Conservation (phyloP, 139 green algal genomes). For the Picochlorum sp. region DNA sequence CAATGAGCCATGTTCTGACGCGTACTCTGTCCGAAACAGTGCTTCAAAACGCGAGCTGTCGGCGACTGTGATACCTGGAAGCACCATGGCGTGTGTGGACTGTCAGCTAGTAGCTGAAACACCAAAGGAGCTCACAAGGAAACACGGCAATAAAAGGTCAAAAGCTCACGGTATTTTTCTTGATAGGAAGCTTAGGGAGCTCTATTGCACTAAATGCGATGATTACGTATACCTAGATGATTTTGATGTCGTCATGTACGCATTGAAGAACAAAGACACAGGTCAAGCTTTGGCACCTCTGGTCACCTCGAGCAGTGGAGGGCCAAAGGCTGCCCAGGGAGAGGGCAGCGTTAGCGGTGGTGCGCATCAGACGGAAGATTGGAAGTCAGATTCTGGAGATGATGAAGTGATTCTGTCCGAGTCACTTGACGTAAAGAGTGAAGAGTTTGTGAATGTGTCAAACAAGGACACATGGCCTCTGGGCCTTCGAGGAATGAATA, state of each 20-base stretch:
- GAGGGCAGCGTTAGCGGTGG: not conserved
- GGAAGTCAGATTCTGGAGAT: not conserved
- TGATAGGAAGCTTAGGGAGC: conserved; percentile 26
- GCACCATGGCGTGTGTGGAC: not conserved
- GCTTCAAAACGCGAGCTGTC: no score
- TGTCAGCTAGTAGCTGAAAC: not conserved
- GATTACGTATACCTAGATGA: conserved; percentile 58
- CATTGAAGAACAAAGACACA: not conserved
- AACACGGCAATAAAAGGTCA: not conserved
- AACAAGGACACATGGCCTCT: conserved; percentile 14
- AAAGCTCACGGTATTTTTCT: not conserved
- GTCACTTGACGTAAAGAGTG: not conserved
- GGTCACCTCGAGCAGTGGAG: not conserved
- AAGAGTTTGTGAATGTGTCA: not conserved
- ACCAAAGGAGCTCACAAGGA: not conserved
- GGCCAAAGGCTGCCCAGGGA: not conserved
- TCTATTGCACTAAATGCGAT: conserved; percentile 62
- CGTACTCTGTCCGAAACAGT: no score
- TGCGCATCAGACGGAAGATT: not conserved
- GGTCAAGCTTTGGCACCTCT: conserved; percentile 9
- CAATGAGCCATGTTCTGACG: no score
- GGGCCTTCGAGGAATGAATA: conserved; percentile 81
- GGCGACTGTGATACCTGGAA: no score
- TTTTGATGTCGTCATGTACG: conserved; percentile 43
- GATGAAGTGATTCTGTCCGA: not conserved